A percentile compares a stretch with the other conserved stretches of the same genome.
These are phyloP conservation scores for Zygoascus bituminiphila DNA, from an alignment of 805 yeast genomes.

Conservation along the genomic window DNA sequence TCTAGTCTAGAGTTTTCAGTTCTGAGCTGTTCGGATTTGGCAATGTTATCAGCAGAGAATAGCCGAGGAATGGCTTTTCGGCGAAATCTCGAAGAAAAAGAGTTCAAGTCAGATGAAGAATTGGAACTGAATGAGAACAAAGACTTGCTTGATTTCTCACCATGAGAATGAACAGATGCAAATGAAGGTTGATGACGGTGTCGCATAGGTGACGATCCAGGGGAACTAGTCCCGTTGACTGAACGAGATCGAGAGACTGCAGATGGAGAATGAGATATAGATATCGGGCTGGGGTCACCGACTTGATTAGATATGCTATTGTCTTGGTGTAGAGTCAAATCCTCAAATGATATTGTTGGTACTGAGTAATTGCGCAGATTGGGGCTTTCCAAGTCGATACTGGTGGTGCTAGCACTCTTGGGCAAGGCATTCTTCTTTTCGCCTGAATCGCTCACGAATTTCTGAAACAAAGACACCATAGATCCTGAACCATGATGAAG, in stretches of 20 bases:
- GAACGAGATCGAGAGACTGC: not conserved
- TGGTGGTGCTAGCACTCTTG: not conserved
- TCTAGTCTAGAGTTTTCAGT: no score
- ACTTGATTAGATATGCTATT: not conserved
- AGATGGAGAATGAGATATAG: not conserved
- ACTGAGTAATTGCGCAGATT: not conserved
- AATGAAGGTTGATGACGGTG: conserved; percentile 5
- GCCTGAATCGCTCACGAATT: not conserved
- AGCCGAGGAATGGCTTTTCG: conserved; percentile 6
- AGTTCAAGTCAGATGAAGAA: not conserved
- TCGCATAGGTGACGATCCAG: not conserved
- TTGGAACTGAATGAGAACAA: not conserved
- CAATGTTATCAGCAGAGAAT: conserved; percentile 2
- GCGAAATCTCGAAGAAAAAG: conserved; percentile 5
- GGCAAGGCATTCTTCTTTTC: not conserved
- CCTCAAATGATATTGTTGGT: conserved; percentile 1
- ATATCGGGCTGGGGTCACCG: not conserved
- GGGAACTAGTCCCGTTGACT: not conserved
- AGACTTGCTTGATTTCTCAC: not conserved
- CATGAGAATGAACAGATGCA: conserved; percentile 1
- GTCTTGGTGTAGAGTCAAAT: not conserved
- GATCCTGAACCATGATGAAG: not conserved
- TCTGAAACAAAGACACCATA: not conserved
- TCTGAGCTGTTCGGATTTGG: not conserved
- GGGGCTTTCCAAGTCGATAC: no score